These are phyloP conservation scores for Pythium phragmiticola DNA, from an alignment of 352 stramenopile genomes.

Conservation along the genomic window DNA sequence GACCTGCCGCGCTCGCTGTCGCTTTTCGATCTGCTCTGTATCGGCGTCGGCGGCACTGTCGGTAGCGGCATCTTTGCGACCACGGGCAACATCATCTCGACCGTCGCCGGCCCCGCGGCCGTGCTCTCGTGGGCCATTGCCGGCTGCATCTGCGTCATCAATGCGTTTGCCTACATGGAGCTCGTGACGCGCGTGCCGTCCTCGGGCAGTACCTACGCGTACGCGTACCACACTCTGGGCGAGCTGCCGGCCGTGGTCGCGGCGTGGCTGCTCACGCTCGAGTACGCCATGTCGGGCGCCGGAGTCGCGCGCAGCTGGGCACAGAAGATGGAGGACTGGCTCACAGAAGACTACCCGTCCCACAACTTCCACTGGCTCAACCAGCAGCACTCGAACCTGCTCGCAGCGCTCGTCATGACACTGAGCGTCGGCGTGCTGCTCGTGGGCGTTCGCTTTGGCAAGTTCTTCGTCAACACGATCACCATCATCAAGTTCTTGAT, in stretches of 20 bases:
- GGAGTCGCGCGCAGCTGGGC: constrained; percentile 93
- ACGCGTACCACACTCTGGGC: constrained; percentile 90
- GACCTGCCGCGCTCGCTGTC: constrained; percentile 67
- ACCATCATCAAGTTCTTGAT: constrained; percentile 78
- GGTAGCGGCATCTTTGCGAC: constrained; percentile 91
- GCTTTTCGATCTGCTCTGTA: constrained; percentile 89
- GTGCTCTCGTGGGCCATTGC: constrained; percentile 84
- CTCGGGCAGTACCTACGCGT: constrained; percentile 91
- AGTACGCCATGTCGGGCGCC: constrained; percentile 90
- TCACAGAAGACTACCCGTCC: constrained; percentile 41
- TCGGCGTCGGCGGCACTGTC: constrained; percentile 91
- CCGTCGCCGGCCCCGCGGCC: constrained; percentile 72
- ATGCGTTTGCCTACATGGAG: constrained; percentile 90
- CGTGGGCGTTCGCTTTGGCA: constrained; percentile 84
- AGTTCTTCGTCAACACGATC: constrained; percentile 88
- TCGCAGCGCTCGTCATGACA: constrained; percentile 67
- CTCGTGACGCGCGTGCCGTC: constrained; percentile 85
- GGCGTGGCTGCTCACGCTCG: constrained; percentile 88
- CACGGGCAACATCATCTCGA: constrained; percentile 73
- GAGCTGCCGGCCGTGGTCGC: constrained; percentile 91
- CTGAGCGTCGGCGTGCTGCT: constrained; percentile 73
- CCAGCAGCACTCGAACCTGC: constrained; percentile 53
- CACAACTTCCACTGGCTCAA: constrained; percentile 57
- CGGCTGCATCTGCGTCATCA: constrained; percentile 77
- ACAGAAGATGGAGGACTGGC: constrained; percentile 83